These are phyloP conservation scores for Phytophthora pinifolia DNA, from an alignment of 352 stramenopile genomes.

Conservation along the genomic window DNA sequence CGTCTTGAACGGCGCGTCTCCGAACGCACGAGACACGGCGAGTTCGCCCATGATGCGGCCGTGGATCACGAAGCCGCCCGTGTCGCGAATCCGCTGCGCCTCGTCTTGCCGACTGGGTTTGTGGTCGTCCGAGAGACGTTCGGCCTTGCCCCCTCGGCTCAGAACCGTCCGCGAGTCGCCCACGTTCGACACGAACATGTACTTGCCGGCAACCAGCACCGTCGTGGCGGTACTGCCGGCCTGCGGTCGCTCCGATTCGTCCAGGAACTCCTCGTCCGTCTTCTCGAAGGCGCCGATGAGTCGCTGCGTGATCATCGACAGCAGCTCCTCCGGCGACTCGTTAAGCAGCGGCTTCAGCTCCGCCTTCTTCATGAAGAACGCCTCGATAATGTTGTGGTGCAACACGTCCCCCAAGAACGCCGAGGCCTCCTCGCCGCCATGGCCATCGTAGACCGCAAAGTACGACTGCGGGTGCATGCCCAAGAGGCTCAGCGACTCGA, in stretches of 20 bases:
- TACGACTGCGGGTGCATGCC: conserved; percentile 90
- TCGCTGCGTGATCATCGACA: conserved; percentile 54
- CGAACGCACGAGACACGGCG: conserved; percentile 79
- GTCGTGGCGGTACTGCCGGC: conserved; percentile 95
- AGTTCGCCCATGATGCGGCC: conserved; percentile 94
- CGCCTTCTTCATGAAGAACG: conserved; percentile 55
- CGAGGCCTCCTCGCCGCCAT: conserved; percentile 93
- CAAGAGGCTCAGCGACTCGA: conserved; percentile 50
- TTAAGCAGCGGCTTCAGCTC: conserved; percentile 39
- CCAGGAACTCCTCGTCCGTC: conserved; percentile 75
- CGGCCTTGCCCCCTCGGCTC: conserved; percentile 82
- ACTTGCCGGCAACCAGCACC: conserved; percentile 91
- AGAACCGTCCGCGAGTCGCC: conserved; percentile 95
- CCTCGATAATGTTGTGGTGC: conserved; percentile 66
- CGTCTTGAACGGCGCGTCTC: conserved; percentile 96
- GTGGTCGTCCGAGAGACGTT: conserved; percentile 96
- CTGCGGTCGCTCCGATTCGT: conserved; percentile 61
- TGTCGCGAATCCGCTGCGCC: conserved; percentile 93
- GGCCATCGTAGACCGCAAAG: conserved; percentile 96
- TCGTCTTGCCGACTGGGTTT: conserved; percentile 94
- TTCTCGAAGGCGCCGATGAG: conserved; percentile 61
- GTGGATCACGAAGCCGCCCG: conserved; percentile 89
- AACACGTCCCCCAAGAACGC: conserved; percentile 84
- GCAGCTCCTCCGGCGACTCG: conserved; percentile 39
- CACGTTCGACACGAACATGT: conserved; percentile 96